phyloP scores from a whole-genome alignment of 1,284 basidiomycete genomes.

The Ceratobasidium sp. region DNA sequence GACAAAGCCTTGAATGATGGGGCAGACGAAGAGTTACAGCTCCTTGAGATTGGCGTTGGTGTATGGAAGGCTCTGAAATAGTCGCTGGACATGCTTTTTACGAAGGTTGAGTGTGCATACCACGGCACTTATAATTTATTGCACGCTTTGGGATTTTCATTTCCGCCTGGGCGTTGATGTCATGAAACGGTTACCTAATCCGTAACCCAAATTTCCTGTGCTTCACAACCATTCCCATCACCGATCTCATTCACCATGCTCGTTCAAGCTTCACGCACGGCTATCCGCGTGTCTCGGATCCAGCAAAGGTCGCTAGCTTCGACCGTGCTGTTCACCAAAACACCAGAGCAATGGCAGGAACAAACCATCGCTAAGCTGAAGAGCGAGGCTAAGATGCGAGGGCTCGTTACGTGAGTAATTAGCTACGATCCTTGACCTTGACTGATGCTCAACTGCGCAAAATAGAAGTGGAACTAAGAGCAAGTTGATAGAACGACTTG shows the following conservation, averaged over 20 bases:
- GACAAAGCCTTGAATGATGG: constrained; percentile 98
- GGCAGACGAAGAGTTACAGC: constrained; percentile 97
- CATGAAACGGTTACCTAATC: constrained; percentile 34
- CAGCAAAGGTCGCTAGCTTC: constrained; percentile 61
- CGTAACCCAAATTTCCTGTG: constrained; percentile 15
- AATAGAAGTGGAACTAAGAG: constrained; percentile 69
- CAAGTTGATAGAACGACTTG: constrained; percentile 64
- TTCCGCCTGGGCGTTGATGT: constrained; percentile 2
- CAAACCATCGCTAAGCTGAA: constrained; percentile 69
- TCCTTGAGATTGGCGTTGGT: constrained; percentile 84
- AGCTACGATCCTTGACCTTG: constrained; percentile 24
- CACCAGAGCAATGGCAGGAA: constrained; percentile 64
- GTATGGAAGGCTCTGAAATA: constrained; percentile 69
- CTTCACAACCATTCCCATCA: constrained; percentile 4
- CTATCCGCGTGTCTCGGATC: neutral
- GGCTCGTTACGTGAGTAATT: constrained; percentile 67
- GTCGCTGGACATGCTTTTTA: neutral
- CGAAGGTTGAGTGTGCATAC: neutral
- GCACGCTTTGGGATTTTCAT: neutral
- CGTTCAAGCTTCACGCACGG: neutral
- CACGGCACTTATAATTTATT: constrained; percentile 1
- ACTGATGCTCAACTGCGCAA: neutral
- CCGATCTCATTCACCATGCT: neutral
- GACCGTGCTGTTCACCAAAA: constrained; percentile 70
- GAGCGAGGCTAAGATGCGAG: constrained; percentile 71